phyloP scores from a whole-genome alignment of 2,329 filamentous ascomycete species.

The Paramyrothecium roridum region DNA sequence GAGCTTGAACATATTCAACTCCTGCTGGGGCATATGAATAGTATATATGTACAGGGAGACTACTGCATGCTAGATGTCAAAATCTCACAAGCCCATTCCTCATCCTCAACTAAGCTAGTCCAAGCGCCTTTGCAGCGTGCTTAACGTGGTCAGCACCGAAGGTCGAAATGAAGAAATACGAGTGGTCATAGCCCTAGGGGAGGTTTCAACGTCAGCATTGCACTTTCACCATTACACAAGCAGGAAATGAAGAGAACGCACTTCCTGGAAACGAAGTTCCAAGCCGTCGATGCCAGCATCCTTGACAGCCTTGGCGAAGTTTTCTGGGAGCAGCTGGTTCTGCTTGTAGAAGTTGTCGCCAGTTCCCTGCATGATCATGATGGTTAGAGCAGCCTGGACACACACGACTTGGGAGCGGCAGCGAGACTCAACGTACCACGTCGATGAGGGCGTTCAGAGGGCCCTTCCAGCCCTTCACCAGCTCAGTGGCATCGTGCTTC shows the following conservation, averaged over 20 bases:
- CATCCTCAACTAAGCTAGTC: constrained; percentile 21
- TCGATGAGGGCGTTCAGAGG: constrained; percentile 80
- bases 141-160: constrained; percentile 90
- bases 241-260: constrained; percentile 27
- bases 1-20: no score
- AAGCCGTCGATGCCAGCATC: constrained; percentile 71
- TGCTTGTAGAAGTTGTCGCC: constrained; percentile 97
- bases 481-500: constrained; percentile 87
- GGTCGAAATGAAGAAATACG: constrained; percentile 92
- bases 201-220: constrained; percentile 2
- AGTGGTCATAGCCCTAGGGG: constrained; percentile 82
- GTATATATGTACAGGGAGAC: background rate
- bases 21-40: no score
- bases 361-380: constrained; percentile 62
- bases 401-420: no score
- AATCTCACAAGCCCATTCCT: background rate
- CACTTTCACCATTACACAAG: background rate
- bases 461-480: constrained; percentile 71
- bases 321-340: constrained; percentile 88
- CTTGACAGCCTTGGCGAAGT: constrained; percentile 77
- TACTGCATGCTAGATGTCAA: background rate
- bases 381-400: background rate
- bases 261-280: constrained; percentile 77
- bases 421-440: constrained; percentile 57
- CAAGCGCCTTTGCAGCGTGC: constrained; percentile 83